These are phyloP conservation scores for Pleurotus salmoneostramineus DNA, from an alignment of 768 basidiomycete genomes.

Conservation along the genomic window DNA sequence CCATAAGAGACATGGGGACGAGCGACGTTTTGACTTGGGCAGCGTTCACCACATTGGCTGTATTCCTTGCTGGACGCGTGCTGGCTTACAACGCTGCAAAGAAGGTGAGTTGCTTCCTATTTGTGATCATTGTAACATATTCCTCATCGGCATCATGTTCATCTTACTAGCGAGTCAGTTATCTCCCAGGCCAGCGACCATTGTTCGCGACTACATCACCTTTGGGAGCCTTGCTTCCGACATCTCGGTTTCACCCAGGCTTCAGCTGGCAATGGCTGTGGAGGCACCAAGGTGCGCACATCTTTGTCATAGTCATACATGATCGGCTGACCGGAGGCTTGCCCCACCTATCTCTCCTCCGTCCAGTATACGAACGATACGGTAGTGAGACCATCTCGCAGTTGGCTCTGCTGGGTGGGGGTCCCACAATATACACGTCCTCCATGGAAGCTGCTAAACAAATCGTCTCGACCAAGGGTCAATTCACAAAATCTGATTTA, in stretches of 20 bases:
- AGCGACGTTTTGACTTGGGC: no score
- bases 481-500: constrained; percentile 34
- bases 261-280: constrained; percentile 30
- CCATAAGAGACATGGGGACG: no score
- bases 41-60: no score
- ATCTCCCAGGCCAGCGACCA: background rate
- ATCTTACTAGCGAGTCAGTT: background rate
- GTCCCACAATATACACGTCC: constrained; percentile 34
- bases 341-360: background rate
- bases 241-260: constrained; percentile 40
- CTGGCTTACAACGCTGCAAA: no score
- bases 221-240: constrained; percentile 33
- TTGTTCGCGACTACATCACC: constrained; percentile 21
- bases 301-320: background rate
- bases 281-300: constrained; percentile 25
- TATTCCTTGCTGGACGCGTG: no score
- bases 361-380: constrained; percentile 11
- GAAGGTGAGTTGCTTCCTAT: no score
- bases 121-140: no score
- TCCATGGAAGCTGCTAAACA: constrained; percentile 45
- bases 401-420: constrained; percentile 32
- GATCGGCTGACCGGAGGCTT: background rate
- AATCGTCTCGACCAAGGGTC: constrained; percentile 32
- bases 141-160: no score
- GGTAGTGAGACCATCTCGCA: constrained; percentile 36